Percentiles rank a stretch among this genome's conserved stretches.
Conservation (phyloP, 768 basidiomycete genomes). For the Suillus spraguei region DNA sequence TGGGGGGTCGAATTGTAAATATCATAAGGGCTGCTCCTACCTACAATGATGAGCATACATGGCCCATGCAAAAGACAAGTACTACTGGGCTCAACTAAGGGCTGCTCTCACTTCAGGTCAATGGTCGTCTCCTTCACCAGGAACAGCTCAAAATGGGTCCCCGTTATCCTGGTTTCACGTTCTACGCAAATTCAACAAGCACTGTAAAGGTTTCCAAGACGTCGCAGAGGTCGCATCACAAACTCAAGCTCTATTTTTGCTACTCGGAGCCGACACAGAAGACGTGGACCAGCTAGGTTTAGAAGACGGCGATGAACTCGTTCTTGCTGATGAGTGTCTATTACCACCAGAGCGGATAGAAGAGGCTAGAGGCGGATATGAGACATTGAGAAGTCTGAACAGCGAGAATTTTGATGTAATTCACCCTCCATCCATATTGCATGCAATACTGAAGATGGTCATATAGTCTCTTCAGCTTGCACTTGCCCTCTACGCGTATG, state of each 20-base stretch:
- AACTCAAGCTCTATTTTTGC: slow-evolving; percentile 63
- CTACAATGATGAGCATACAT: slow-evolving; percentile 24
- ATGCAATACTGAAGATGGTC: background rate
- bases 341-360: slow-evolving; percentile 56
- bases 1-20: slow-evolving; percentile 11
- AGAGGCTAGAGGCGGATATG: slow-evolving; percentile 59
- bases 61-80: slow-evolving; percentile 61
- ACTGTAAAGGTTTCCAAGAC: slow-evolving; percentile 62
- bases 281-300: slow-evolving; percentile 62
- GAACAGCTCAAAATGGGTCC: slow-evolving; percentile 55
- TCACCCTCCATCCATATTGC: slow-evolving; percentile 31
- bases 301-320: slow-evolving; percentile 36
- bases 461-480: slow-evolving; percentile 65
- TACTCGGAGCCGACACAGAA: slow-evolving; percentile 48
- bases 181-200: slow-evolving; percentile 86
- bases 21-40: slow-evolving; percentile 17
- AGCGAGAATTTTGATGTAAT: slow-evolving; percentile 58
- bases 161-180: slow-evolving; percentile 75
- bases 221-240: slow-evolving; percentile 68
- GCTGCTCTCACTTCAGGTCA: slow-evolving; percentile 69
- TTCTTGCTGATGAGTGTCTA: slow-evolving; percentile 58
- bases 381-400: slow-evolving; percentile 51
- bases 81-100: slow-evolving; percentile 81
- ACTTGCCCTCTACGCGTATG: slow-evolving; percentile 81
- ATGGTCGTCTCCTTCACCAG: slow-evolving; percentile 67